Conservation (phyloP, 805 yeast species). For the Suhomyces vadensis region DNA sequence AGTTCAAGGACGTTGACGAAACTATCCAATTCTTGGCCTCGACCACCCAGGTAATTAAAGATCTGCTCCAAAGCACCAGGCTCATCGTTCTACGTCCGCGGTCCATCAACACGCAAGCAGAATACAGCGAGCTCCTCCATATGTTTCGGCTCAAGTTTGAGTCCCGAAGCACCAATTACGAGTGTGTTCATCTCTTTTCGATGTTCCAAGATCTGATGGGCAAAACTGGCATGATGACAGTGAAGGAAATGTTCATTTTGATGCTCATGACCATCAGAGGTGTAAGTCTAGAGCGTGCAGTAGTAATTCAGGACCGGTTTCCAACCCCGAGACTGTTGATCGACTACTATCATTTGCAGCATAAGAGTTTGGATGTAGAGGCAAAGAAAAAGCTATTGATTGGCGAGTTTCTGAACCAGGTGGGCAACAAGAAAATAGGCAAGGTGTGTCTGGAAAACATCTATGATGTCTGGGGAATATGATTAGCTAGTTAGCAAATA, state of each 20-base stretch:
- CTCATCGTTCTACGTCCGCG: conserved; percentile 55
- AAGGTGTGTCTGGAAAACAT: conserved; percentile 52
- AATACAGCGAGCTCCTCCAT: conserved; percentile 44
- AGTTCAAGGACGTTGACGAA: conserved; percentile 72
- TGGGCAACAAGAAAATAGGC: conserved; percentile 55
- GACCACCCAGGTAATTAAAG: conserved; percentile 47
- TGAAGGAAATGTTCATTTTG: conserved; percentile 70
- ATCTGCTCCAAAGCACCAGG: conserved; percentile 30
- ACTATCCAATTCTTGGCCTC: conserved; percentile 61
- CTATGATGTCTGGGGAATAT: conserved; percentile 58
- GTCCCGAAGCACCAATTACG: conserved; percentile 23
- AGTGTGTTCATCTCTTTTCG: conserved; percentile 36
- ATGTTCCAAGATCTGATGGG: conserved; percentile 66
- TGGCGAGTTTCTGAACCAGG: conserved; percentile 37
- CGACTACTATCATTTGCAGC: conserved; percentile 41
- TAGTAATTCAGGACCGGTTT: conserved; percentile 66
- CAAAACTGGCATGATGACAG: conserved; percentile 68
- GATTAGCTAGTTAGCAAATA: too few relatives aligned
- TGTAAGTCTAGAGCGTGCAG: conserved; percentile 81
- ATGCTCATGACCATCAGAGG: conserved; percentile 83
- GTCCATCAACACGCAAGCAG: conserved; percentile 49
- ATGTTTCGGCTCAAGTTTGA: conserved; percentile 49
- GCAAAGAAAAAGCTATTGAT: conserved; percentile 31
- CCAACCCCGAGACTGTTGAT: conserved; percentile 69
- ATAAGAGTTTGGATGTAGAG: conserved; percentile 22